These are phyloP conservation scores for Penicillium coffeae DNA, from an alignment of 495 filamentous ascomycete genomes.

Conservation along the genomic window DNA sequence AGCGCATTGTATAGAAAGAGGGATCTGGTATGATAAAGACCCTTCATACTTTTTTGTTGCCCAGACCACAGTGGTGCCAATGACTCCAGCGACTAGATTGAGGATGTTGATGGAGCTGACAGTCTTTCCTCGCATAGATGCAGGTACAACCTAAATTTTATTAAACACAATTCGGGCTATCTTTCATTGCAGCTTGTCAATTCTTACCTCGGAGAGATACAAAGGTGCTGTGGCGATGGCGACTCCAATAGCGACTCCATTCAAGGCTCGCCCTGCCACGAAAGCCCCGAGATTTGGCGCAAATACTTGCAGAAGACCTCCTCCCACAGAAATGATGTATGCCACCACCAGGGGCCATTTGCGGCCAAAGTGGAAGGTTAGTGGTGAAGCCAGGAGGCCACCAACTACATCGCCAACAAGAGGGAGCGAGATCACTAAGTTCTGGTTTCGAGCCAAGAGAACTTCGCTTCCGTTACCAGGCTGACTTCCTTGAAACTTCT, in stretches of 20 bases:
- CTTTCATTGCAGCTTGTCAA: background rate
- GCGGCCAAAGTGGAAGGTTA: constrained; percentile 33
- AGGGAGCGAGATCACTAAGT: constrained; percentile 34
- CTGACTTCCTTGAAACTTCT: constrained; percentile 32
- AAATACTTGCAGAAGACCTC: constrained; percentile 36
- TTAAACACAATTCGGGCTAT: background rate
- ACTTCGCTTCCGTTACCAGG: constrained; percentile 20
- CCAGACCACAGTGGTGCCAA: constrained; percentile 33
- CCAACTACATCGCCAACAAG: constrained; percentile 33
- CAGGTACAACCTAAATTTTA: constrained; percentile 18
- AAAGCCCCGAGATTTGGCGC: constrained; percentile 33
- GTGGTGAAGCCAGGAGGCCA: constrained; percentile 28
- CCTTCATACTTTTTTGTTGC: constrained; percentile 23
- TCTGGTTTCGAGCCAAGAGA: constrained; percentile 36
- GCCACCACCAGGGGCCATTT: constrained; percentile 34
- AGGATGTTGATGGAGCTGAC: constrained; percentile 37
- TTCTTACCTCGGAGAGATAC: constrained; percentile 33
- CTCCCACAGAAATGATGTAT: constrained; percentile 33
- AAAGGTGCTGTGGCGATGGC: constrained; percentile 35
- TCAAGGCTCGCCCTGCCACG: constrained; percentile 31
- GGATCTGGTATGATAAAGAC: constrained; percentile 27
- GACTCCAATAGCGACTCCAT: constrained; percentile 31
- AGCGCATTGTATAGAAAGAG: constrained; percentile 31
- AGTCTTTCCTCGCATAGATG: constrained; percentile 33
- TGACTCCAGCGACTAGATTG: constrained; percentile 31